These are phyloP conservation scores for Amborella trichopoda DNA, from an alignment of 164 flowering plant genomes.

Conservation along the genomic window DNA sequence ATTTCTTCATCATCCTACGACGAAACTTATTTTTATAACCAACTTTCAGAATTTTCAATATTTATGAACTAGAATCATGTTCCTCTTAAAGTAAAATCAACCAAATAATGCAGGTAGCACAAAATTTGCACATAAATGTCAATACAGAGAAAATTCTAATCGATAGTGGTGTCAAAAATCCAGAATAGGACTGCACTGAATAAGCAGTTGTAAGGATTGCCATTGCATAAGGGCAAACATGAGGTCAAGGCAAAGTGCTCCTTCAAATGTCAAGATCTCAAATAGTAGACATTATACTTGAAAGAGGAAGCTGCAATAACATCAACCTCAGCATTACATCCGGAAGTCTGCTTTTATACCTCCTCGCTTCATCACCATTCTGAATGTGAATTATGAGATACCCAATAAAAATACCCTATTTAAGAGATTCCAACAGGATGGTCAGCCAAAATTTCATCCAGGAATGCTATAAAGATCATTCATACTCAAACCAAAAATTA, in stretches of 20 bases:
- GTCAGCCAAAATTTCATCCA: constrained; percentile 25
- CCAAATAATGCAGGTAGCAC: no score
- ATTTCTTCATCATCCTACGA: no score
- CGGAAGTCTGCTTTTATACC: constrained; percentile 29
- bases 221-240: constrained; percentile 9
- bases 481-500: constrained; percentile 14
- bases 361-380: constrained; percentile 34
- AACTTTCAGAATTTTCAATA: no score
- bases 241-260: constrained; percentile 7
- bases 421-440: constrained; percentile 32
- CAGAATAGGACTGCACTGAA: constrained; percentile 2
- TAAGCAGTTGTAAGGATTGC: constrained; percentile 6
- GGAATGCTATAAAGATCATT: constrained; percentile 12
- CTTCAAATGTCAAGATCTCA: constrained; percentile 16
- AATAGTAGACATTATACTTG: constrained; percentile 11
- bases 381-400: constrained; percentile 33
- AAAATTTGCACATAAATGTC: no score
- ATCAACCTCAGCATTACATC: constrained; percentile 35
- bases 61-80: no score
- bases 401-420: constrained; percentile 41
- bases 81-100: no score
- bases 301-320: constrained; percentile 19
- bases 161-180: constrained; percentile 2
- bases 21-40: no score
- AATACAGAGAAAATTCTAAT: constrained; percentile 1